phyloP scores from a whole-genome alignment of 2,329 filamentous ascomycete species.

The Fusarium hostae region DNA sequence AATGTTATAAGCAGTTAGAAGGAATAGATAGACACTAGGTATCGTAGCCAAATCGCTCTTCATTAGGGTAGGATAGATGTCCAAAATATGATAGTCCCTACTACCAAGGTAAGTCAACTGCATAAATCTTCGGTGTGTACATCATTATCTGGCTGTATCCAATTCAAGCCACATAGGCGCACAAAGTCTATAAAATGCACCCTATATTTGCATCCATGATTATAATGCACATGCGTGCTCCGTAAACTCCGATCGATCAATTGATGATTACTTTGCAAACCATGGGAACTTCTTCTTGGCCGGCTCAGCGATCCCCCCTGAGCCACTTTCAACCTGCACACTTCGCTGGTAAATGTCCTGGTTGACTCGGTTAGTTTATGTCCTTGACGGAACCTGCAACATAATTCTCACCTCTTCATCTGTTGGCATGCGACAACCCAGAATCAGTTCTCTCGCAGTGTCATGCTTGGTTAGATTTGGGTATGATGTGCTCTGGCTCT shows the following conservation, averaged over 20 bases:
- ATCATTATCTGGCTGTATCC: conserved; percentile 21
- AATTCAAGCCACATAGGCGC: conserved; percentile 8
- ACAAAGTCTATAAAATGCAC: conserved; percentile 39
- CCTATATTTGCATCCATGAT: conserved; percentile 20
- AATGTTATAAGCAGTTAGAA: background rate
- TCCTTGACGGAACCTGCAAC: background rate
- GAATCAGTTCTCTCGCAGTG: conserved; percentile 76
- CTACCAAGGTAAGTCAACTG: background rate
- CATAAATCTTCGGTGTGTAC: conserved; percentile 9
- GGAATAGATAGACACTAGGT: background rate
- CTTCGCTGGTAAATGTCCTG: conserved; percentile 74
- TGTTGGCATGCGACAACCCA: conserved; percentile 83
- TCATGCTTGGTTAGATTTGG: conserved; percentile 76
- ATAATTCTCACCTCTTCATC: conserved; percentile 84
- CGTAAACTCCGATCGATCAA: conserved; percentile 43
- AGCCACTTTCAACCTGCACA: conserved; percentile 65
- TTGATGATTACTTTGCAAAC: conserved; percentile 62
- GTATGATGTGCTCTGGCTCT: conserved; percentile 88
- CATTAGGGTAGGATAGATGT: conserved; percentile 21
- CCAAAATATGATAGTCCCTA: conserved; percentile 10
- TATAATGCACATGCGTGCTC: conserved; percentile 25
- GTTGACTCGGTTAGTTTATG: conserved; percentile 38
- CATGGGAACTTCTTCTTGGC: conserved; percentile 74
- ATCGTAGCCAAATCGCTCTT: background rate
- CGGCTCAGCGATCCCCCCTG: conserved; percentile 58